Evolutionary conservation across 1,139 yeast species (phyloP).

Genomic region (Magnusiomyces fungicola): DNA sequence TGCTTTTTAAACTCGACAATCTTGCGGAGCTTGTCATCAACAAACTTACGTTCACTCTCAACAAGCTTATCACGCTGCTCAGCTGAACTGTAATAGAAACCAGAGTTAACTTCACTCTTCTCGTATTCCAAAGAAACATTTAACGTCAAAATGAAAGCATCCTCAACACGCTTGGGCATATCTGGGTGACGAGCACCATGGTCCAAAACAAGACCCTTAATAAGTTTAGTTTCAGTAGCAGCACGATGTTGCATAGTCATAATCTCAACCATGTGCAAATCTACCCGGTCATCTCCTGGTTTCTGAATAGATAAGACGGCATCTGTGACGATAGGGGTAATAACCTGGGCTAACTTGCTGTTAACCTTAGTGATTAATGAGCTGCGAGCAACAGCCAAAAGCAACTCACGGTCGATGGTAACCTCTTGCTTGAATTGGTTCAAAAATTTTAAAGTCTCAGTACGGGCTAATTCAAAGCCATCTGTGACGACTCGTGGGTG

Average conservation of each 20-base stretch:
- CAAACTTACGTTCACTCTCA: slow-evolving; percentile 88
- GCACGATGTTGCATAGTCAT: slow-evolving; percentile 96
- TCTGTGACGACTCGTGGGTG: slow-evolving; percentile 94
- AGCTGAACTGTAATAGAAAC: slow-evolving; percentile 89
- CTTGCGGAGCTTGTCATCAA: slow-evolving; percentile 85
- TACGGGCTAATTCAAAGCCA: slow-evolving; percentile 89
- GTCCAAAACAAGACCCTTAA: slow-evolving; percentile 88
- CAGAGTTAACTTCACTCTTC: slow-evolving; percentile 95
- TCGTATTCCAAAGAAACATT: slow-evolving; percentile 96
- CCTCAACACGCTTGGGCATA: slow-evolving; percentile 84
- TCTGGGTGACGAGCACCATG: slow-evolving; percentile 99
- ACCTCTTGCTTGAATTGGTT: slow-evolving; percentile 46
- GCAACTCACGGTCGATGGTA: slow-evolving; percentile 70
- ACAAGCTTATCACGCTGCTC: slow-evolving; percentile 96
- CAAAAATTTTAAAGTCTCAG: slow-evolving; percentile 60
- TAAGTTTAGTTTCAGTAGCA: slow-evolving; percentile 73
- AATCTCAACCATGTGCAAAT: slow-evolving; percentile 95
- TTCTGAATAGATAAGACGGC: slow-evolving; percentile 77
- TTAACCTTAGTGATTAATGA: slow-evolving; percentile 83
- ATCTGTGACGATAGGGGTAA: slow-evolving; percentile 93
- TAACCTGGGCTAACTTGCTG: slow-evolving; percentile 63
- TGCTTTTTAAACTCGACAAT: slow-evolving; percentile 88
- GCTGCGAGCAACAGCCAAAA: slow-evolving; percentile 85
- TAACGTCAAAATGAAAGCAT: slow-evolving; percentile 78
- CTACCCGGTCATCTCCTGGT: slow-evolving; percentile 50